Conservation (phyloP, 768 basidiomycete genomes). For the Leucosporidium scottii region DNA sequence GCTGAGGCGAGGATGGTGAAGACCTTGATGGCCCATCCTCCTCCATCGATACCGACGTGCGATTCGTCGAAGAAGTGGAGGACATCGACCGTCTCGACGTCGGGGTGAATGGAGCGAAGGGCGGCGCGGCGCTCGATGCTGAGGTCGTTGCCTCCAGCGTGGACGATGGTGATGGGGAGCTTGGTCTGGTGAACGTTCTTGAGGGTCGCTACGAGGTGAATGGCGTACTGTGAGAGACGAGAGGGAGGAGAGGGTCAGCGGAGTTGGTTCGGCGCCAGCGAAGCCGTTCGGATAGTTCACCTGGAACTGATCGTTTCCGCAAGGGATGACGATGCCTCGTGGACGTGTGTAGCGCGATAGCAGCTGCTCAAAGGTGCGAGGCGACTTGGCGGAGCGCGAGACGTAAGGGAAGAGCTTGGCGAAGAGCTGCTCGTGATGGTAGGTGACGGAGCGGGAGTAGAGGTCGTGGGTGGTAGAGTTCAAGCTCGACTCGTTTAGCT, state of each 20-base stretch:
- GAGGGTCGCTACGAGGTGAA: constrained; percentile 30
- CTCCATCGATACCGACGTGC: constrained; percentile 26
- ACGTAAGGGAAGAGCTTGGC: constrained; percentile 25
- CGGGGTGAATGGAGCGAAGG: constrained; percentile 17
- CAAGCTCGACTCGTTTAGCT: background rate
- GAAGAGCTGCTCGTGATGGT: constrained; percentile 26
- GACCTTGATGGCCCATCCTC: constrained; percentile 34
- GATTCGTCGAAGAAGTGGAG: constrained; percentile 28
- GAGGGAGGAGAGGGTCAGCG: background rate
- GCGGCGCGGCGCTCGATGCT: constrained; percentile 22
- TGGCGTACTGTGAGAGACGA: background rate
- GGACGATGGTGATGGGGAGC: constrained; percentile 30
- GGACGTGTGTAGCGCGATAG: background rate
- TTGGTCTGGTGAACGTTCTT: constrained; percentile 30
- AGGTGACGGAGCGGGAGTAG: constrained; percentile 20
- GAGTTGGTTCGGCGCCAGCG: background rate
- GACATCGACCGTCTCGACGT: constrained; percentile 27
- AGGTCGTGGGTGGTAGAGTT: constrained; percentile 17
- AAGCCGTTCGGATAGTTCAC: constrained; percentile 1
- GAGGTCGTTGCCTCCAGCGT: constrained; percentile 31
- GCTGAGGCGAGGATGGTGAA: constrained; percentile 29
- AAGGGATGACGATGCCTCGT: constrained; percentile 25
- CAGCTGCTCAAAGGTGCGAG: constrained; percentile 5
- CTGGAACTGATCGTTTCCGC: constrained; percentile 29
- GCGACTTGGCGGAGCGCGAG: constrained; percentile 5